Conservation (phyloP, 2,329 filamentous ascomycete species). For the Aspergillus pseudoterreus region DNA sequence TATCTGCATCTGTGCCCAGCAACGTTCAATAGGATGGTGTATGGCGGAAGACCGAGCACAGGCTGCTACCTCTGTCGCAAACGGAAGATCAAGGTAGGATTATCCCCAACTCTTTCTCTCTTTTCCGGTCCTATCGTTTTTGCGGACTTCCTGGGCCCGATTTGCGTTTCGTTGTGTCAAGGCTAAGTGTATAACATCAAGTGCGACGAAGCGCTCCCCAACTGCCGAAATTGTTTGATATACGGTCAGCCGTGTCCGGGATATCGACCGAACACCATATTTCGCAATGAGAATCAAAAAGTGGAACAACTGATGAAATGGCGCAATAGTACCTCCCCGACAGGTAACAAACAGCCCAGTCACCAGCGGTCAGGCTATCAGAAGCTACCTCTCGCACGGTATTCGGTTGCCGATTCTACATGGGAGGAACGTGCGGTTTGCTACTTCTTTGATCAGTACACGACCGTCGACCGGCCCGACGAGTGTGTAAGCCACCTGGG, state of each 20-base stretch:
- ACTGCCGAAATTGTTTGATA: constrained; percentile 33
- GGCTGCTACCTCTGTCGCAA: constrained; percentile 39
- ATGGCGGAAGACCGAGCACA: constrained; percentile 38
- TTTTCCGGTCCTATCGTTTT: neutral
- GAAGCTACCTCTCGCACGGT: constrained; percentile 12
- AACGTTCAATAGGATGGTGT: constrained; percentile 32
- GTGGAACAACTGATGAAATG: constrained; percentile 26
- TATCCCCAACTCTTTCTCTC: neutral
- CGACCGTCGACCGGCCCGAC: constrained; percentile 21
- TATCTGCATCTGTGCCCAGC: neutral
- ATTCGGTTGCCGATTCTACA: constrained; percentile 25
- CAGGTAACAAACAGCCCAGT: neutral
- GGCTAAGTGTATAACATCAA: constrained; percentile 13
- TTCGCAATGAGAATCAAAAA: constrained; percentile 32
- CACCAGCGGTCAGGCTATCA: neutral
- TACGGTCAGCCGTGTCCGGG: constrained; percentile 37
- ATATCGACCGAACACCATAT: constrained; percentile 33
- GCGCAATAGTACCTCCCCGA: constrained; percentile 1
- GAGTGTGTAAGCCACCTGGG: constrained; percentile 31
- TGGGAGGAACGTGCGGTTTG: constrained; percentile 38
- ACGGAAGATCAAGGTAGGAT: constrained; percentile 38
- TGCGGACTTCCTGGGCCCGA: neutral
- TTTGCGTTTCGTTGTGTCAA: neutral
- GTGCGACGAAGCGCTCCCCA: constrained; percentile 36
- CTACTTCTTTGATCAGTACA: constrained; percentile 41